These are phyloP conservation scores for Metschnikowia lochheadii DNA, from an alignment of 805 yeast species.

Conservation along the genomic window DNA sequence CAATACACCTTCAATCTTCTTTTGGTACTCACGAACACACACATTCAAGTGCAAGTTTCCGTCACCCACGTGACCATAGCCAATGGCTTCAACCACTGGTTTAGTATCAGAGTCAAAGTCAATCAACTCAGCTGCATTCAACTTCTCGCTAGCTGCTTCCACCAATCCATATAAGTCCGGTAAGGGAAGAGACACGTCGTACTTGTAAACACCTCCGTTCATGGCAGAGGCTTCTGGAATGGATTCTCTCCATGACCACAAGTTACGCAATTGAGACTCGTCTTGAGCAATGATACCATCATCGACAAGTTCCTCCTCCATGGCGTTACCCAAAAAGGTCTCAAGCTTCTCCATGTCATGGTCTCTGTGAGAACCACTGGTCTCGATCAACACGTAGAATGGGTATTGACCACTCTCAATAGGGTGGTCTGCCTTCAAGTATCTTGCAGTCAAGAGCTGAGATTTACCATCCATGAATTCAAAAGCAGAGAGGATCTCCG, in stretches of 20 bases:
- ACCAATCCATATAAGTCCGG: slow-evolving; percentile 77
- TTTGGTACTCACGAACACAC: slow-evolving; percentile 77
- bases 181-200: slow-evolving; percentile 91
- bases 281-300: slow-evolving; percentile 97
- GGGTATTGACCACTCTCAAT: slow-evolving; percentile 74
- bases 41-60: slow-evolving; percentile 95
- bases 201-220: slow-evolving; percentile 94
- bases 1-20: slow-evolving; percentile 70
- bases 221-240: slow-evolving; percentile 84
- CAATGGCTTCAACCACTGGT: slow-evolving; percentile 87
- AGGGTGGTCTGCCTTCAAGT: slow-evolving; percentile 65
- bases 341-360: slow-evolving; percentile 93
- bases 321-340: slow-evolving; percentile 71
- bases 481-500: slow-evolving; percentile 86
- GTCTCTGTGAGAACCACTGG: slow-evolving; percentile 90
- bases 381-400: slow-evolving; percentile 87
- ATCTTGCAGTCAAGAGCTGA: slow-evolving; percentile 58
- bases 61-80: slow-evolving; percentile 98
- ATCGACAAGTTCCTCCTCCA: slow-evolving; percentile 79
- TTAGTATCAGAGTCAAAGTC: slow-evolving; percentile 55
- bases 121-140: slow-evolving; percentile 53
- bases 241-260: slow-evolving; percentile 96
- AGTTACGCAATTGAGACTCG: slow-evolving; percentile 73
- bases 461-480: slow-evolving; percentile 86
- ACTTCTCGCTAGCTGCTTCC: slow-evolving; percentile 63